Percentiles rank a stretch among this genome's conserved stretches.
Conservation (phyloP, 2,329 filamentous ascomycete genomes). For the Atkinsonella texensis region DNA sequence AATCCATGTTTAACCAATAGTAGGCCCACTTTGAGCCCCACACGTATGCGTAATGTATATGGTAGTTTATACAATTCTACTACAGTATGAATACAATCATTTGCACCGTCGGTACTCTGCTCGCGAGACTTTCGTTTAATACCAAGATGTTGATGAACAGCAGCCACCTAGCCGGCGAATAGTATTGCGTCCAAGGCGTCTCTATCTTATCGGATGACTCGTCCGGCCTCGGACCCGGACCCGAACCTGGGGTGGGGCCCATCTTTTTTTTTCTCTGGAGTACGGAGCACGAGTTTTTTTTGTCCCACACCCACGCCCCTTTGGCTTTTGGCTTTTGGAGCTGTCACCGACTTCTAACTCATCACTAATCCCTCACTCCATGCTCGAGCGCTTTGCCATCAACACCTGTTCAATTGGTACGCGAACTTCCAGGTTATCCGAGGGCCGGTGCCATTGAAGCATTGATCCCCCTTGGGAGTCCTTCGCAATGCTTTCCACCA, state of each 20-base stretch:
- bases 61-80: too few species aligned
- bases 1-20: too few species aligned
- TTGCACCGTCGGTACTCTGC: background rate
- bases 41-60: too few species aligned
- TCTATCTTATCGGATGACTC: slow-evolving; percentile 10
- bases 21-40: too few species aligned
- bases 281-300: background rate
- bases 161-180: background rate
- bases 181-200: background rate
- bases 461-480: slow-evolving; percentile 22
- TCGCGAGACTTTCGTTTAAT: background rate
- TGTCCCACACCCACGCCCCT: slow-evolving; percentile 4
- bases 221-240: slow-evolving; percentile 4
- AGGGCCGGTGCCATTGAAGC: slow-evolving; percentile 23
- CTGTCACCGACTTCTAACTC: slow-evolving; percentile 14
- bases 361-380: background rate
- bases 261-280: slow-evolving; percentile 12
- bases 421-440: slow-evolving; percentile 21
- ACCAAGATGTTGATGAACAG: background rate
- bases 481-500: slow-evolving; percentile 27
- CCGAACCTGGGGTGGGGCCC: background rate
- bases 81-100: too few species aligned
- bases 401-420: slow-evolving; percentile 17
- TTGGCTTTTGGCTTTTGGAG: slow-evolving; percentile 9
- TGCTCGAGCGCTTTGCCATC: slow-evolving; percentile 6